These are phyloP conservation scores for Eucalyptus fibrosa DNA, from an alignment of 345 rosid genomes.

Conservation along the genomic window DNA sequence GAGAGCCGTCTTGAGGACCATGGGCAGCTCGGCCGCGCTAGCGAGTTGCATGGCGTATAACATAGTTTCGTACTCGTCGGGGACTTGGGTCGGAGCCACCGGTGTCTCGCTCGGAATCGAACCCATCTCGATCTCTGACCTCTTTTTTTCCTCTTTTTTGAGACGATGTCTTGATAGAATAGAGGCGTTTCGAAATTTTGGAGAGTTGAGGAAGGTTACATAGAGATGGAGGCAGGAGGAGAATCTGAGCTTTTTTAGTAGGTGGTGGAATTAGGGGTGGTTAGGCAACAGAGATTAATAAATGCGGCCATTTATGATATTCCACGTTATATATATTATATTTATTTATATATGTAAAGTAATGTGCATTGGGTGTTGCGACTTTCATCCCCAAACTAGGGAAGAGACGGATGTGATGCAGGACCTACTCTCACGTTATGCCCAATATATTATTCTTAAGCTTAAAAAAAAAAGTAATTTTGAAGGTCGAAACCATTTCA, in stretches of 20 bases:
- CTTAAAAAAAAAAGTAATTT: neutral
- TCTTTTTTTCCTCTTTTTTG: neutral
- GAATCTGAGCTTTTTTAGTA: neutral
- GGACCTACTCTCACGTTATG: neutral
- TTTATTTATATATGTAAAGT: too few species aligned
- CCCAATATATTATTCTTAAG: neutral
- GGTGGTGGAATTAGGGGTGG: neutral
- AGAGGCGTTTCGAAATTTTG: neutral
- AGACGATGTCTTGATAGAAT: neutral
- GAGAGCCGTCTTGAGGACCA: slow-evolving; percentile 18
- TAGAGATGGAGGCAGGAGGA: neutral
- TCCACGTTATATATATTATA: neutral
- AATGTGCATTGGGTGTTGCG: neutral
- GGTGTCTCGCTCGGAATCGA: neutral
- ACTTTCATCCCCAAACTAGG: neutral
- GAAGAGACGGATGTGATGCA: neutral
- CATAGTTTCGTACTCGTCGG: slow-evolving; percentile 3
- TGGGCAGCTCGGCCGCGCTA: slow-evolving; percentile 9
- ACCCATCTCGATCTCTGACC: neutral
- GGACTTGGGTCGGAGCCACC: neutral
- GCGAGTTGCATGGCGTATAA: slow-evolving; percentile 11
- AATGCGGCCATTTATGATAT: neutral
- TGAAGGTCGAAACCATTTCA: neutral
- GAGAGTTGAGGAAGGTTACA: neutral
- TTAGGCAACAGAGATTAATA: neutral